A percentile compares a stretch with the other conserved stretches of the same genome.
Evolutionary conservation across 1,284 basidiomycete genomes (phyloP).

Genomic region (Blastosporella zonata): DNA sequence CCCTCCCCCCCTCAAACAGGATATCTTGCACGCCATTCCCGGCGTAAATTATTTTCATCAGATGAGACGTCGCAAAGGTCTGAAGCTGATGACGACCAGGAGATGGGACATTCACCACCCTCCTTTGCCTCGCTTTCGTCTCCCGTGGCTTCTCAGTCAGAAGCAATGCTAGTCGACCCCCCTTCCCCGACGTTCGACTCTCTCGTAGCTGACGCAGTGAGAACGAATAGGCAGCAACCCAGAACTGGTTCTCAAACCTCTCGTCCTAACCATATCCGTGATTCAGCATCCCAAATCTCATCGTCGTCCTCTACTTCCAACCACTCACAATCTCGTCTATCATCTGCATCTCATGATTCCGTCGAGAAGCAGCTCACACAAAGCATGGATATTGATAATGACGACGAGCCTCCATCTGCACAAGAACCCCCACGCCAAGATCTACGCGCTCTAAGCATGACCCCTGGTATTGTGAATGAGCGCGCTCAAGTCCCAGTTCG

Average conservation of each 20-base stretch:
- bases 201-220: conserved; percentile 24
- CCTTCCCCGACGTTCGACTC: conserved; percentile 35
- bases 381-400: conserved; percentile 20
- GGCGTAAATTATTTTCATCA: background rate
- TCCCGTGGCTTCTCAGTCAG: conserved; percentile 24
- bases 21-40: conserved; percentile 5
- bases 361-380: conserved; percentile 35
- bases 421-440: background rate
- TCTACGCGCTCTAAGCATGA: background rate
- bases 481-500: conserved; percentile 7
- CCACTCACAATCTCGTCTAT: background rate
- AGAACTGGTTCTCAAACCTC: background rate
- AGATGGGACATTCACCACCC: conserved; percentile 15
- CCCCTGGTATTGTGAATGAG: background rate
- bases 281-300: conserved; percentile 9
- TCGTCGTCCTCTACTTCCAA: conserved; percentile 11
- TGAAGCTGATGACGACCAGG: background rate
- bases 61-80: background rate
- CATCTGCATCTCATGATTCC: conserved; percentile 25
- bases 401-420: conserved; percentile 4
- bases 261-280: background rate
- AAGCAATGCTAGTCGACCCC: conserved; percentile 23
- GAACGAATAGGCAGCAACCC: conserved; percentile 2
- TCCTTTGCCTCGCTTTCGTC: conserved; percentile 38
- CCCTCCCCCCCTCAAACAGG: background rate